Percentiles rank a stretch among this genome's conserved stretches.
phyloP scores from a whole-genome alignment of 2,329 filamentous ascomycete genomes.

The Ophiostoma angusticollis region DNA sequence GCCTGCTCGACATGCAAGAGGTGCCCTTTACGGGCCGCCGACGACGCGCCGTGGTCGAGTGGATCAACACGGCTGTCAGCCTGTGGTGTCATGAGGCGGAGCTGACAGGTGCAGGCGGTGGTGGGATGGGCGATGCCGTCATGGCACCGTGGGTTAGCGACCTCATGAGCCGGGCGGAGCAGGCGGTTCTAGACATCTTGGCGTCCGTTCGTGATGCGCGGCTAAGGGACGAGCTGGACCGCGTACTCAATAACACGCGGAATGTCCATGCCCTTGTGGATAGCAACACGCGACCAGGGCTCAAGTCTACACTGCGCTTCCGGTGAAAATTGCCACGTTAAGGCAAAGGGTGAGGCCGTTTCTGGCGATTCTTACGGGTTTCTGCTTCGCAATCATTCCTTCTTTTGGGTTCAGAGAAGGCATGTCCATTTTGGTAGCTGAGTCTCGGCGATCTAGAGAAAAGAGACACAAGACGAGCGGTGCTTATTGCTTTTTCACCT shows the following conservation, averaged over 20 bases:
- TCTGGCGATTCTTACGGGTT: neutral
- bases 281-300: conserved; percentile 11
- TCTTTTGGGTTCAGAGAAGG: too few relatives aligned
- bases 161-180: conserved; percentile 37
- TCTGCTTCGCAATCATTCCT: too few relatives aligned
- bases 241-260: conserved; percentile 14
- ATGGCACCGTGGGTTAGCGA: conserved; percentile 35
- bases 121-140: conserved; percentile 19
- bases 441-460: too few relatives aligned
- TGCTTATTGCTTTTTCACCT: too few relatives aligned
- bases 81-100: conserved; percentile 38
- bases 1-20: conserved; percentile 45
- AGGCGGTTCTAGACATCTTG: conserved; percentile 24
- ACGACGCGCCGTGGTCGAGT: conserved; percentile 39
- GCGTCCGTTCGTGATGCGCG: conserved; percentile 21
- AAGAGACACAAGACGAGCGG: too few relatives aligned
- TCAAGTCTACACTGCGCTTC: conserved; percentile 10
- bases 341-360: neutral
- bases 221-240: conserved; percentile 13
- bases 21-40: conserved; percentile 41
- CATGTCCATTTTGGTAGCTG: too few relatives aligned
- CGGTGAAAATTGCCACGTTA: conserved; percentile 5
- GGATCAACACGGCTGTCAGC: conserved; percentile 37
- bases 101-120: conserved; percentile 26
- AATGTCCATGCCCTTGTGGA: conserved; percentile 15